Evolutionary conservation across 2,329 filamentous ascomycete genomes (phyloP).

Genomic region (Parafenestella ontariensis): DNA sequence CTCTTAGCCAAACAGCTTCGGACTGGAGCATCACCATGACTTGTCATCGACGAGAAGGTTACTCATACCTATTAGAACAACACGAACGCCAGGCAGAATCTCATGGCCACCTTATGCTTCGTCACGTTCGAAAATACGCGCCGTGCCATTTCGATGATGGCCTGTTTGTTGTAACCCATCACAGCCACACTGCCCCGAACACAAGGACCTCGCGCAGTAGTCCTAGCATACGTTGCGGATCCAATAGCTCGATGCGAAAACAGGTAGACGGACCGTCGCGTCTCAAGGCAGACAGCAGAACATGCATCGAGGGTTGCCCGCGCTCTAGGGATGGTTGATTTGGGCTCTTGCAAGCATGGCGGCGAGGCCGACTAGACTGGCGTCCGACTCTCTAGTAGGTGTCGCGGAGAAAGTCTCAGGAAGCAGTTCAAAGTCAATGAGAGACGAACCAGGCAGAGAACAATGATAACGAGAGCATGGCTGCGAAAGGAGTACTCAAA

Average conservation of each 20-base stretch:
- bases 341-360: not conserved
- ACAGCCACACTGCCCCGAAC: not conserved
- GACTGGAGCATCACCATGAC: not conserved
- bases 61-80: not conserved
- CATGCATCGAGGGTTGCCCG: not conserved
- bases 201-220: not conserved
- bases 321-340: not conserved
- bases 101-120: not conserved
- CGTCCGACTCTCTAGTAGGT: not conserved
- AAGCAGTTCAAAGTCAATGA: not conserved
- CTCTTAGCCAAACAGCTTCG: not conserved
- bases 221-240: not conserved
- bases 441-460: not conserved
- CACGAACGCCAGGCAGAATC: not conserved
- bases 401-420: not conserved
- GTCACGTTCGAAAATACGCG: not conserved
- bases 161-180: not conserved
- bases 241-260: not conserved
- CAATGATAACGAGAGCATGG: not conserved
- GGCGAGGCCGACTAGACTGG: not conserved
- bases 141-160: not conserved
- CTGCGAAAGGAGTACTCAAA: not conserved
- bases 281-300: not conserved
- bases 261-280: not conserved
- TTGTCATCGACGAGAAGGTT: not conserved